Percentiles rank a stretch among this genome's conserved stretches.
These are phyloP conservation scores for Hypoxylon sp. DNA, from an alignment of 2,329 filamentous ascomycete genomes.

Conservation along the genomic window DNA sequence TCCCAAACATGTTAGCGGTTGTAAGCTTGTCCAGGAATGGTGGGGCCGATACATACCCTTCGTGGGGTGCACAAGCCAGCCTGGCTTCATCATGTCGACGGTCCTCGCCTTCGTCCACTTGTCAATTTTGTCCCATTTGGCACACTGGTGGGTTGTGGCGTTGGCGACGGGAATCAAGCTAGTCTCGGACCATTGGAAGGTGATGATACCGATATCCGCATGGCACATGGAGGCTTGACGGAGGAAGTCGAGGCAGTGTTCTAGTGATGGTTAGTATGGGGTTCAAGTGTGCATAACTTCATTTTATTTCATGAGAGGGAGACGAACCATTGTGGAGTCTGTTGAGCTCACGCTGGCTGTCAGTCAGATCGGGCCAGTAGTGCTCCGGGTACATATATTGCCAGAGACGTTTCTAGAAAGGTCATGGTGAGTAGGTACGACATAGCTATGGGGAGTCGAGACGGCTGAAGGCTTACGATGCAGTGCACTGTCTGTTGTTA, in stretches of 20 bases:
- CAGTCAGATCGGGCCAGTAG: not conserved
- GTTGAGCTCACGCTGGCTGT: conserved; percentile 6
- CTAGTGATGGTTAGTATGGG: not conserved
- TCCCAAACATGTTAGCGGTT: not conserved
- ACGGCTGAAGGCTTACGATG: not conserved
- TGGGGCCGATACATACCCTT: conserved; percentile 1
- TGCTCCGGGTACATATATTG: conserved; percentile 17
- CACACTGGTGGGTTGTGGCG: conserved; percentile 12
- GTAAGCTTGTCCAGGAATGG: not conserved
- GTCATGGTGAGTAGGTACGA: not conserved
- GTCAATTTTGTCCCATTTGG: conserved; percentile 18
- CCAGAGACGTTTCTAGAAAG: conserved; percentile 12
- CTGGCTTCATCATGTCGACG: conserved; percentile 19
- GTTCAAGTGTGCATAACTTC: not conserved
- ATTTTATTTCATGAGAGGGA: not conserved
- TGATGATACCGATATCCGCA: conserved; percentile 12
- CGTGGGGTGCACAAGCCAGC: conserved; percentile 13
- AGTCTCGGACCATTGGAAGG: conserved; percentile 13
- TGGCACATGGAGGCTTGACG: conserved; percentile 20
- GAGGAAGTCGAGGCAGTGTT: conserved; percentile 19
- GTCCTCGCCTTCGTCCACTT: conserved; percentile 13
- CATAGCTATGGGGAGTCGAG: not conserved
- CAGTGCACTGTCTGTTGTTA: conserved; percentile 11
- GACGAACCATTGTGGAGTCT: conserved; percentile 11
- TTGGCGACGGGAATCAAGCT: conserved; percentile 13